Evolutionary conservation across 176 grass and related monocot species (phyloP).

Genomic region (Triticum timopheevii): DNA sequence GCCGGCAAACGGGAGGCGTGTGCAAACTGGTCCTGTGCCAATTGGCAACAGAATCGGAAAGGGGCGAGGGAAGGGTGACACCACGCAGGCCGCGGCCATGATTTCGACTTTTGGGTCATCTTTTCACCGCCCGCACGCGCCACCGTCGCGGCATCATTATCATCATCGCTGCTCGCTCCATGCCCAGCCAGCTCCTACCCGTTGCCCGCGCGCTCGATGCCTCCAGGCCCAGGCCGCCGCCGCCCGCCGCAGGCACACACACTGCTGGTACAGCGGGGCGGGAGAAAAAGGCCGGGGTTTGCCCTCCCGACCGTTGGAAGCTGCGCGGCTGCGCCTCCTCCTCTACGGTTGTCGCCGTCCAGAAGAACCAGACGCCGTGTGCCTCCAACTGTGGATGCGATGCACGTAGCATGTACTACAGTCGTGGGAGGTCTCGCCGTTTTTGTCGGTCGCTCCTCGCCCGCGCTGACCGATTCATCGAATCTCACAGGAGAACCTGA

Average conservation of each 20-base stretch:
- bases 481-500: neutral
- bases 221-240: too few species aligned
- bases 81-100: neutral
- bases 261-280: too few species aligned
- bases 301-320: conserved; percentile 12
- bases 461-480: neutral
- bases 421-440: neutral
- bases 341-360: neutral
- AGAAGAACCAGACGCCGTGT: neutral
- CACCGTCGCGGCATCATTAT: too few species aligned
- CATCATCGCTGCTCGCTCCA: neutral
- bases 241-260: too few species aligned
- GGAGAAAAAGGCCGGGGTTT: too few species aligned
- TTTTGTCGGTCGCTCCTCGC: neutral
- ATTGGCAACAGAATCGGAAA: too few species aligned
- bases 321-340: neutral
- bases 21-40: too few species aligned
- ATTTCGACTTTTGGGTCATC: neutral
- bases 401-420: too few species aligned
- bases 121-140: neutral
- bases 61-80: too few species aligned
- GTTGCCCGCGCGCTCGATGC: too few species aligned
- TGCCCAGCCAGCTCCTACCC: neutral
- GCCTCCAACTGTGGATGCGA: neutral
- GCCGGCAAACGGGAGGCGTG: too few species aligned